A percentile compares a stretch with the other conserved stretches of the same genome.
Conservation (phyloP, 805 yeast species). For the Metschnikowia continentalis region DNA sequence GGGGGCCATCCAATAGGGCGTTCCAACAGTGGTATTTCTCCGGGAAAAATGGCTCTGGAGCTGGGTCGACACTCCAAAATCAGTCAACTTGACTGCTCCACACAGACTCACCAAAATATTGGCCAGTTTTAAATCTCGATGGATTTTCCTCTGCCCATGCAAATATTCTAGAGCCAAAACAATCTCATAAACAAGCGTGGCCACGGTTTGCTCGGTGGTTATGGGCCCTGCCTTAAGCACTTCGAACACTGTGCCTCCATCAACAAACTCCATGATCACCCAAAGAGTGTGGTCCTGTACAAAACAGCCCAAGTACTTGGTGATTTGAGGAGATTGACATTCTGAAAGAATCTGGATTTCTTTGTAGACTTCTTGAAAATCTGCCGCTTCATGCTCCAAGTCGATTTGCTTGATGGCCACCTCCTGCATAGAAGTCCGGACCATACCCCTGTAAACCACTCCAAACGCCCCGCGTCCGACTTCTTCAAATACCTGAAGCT, state of each 20-base stretch:
- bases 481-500: constrained; percentile 44
- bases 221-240: constrained; percentile 57
- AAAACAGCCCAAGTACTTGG: constrained; percentile 68
- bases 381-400: constrained; percentile 59
- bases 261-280: constrained; percentile 79
- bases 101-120: constrained; percentile 33
- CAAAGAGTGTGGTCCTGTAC: constrained; percentile 65
- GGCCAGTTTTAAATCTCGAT: constrained; percentile 46
- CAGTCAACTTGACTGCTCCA: constrained; percentile 43
- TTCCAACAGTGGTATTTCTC: constrained; percentile 47
- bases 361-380: constrained; percentile 65
- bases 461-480: constrained; percentile 81
- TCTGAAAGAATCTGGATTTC: constrained; percentile 68
- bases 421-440: constrained; percentile 38
- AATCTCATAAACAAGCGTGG: constrained; percentile 51
- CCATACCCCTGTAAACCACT: constrained; percentile 62
- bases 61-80: constrained; percentile 45
- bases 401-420: constrained; percentile 69
- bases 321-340: constrained; percentile 59
- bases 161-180: constrained; percentile 60
- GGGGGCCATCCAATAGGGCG: constrained; percentile 66
- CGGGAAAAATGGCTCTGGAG: constrained; percentile 39
- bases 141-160: constrained; percentile 74
- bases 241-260: constrained; percentile 74
- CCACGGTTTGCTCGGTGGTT: constrained; percentile 47